These are phyloP conservation scores for Aspergillus novoparasiticus DNA, from an alignment of 2,329 filamentous ascomycete genomes.

Conservation along the genomic window DNA sequence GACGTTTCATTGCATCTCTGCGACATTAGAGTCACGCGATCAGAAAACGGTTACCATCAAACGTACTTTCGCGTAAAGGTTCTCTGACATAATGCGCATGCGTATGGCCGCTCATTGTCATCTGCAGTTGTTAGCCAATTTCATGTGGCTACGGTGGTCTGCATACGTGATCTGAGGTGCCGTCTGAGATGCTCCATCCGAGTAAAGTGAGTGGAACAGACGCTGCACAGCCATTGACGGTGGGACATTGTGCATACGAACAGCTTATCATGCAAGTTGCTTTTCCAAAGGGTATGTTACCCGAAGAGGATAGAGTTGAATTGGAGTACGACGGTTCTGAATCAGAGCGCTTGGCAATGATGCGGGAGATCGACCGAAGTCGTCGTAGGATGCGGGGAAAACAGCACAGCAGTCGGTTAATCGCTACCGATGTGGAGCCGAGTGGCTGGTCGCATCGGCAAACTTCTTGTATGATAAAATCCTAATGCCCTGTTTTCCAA, in stretches of 20 bases:
- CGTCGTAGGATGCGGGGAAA: neutral
- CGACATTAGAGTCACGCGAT: neutral
- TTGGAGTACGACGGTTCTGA: neutral
- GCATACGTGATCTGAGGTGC: constrained; percentile 24
- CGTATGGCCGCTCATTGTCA: constrained; percentile 17
- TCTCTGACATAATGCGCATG: constrained; percentile 18
- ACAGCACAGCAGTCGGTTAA: neutral
- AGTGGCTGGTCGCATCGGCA: neutral
- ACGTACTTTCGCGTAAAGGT: constrained; percentile 25
- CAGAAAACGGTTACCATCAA: neutral
- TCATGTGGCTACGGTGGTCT: neutral
- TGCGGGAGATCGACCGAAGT: neutral
- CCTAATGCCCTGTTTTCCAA: neutral
- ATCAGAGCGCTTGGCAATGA: neutral
- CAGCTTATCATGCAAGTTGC: neutral
- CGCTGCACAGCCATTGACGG: constrained; percentile 14
- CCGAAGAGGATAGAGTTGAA: neutral
- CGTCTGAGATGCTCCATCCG: constrained; percentile 27
- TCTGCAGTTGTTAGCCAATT: constrained; percentile 15
- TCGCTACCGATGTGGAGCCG: neutral
- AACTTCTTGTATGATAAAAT: neutral
- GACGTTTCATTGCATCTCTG: constrained; percentile 26
- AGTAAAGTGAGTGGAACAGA: constrained; percentile 22
- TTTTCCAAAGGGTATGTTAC: neutral
- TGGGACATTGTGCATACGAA: constrained; percentile 1